Conservation (phyloP, 768 basidiomycete species). For the Arthromyces matolae region DNA sequence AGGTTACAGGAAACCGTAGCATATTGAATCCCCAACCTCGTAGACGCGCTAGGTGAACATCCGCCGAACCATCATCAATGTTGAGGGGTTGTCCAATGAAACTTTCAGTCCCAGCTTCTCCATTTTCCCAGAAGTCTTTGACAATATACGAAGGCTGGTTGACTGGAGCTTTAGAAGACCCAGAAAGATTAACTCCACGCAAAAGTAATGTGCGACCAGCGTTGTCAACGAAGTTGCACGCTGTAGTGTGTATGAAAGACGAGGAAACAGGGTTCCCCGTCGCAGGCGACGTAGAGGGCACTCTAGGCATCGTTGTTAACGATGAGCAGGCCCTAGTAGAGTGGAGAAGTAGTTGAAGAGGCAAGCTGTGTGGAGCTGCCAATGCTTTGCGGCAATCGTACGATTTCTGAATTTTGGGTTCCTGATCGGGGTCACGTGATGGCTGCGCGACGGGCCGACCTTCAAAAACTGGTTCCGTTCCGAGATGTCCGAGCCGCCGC, state of each 20-base stretch:
- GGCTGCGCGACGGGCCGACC: background rate
- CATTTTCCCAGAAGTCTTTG: conserved; percentile 80
- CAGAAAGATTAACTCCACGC: conserved; percentile 93
- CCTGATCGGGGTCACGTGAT: conserved; percentile 9
- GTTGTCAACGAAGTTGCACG: conserved; percentile 70
- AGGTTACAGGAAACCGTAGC: conserved; percentile 81
- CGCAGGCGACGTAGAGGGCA: conserved; percentile 55
- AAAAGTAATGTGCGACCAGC: conserved; percentile 75
- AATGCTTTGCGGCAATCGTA: conserved; percentile 6
- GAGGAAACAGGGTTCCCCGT: conserved; percentile 46
- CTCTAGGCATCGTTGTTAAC: conserved; percentile 42
- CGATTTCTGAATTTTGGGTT: conserved; percentile 4
- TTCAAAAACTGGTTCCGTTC: no score
- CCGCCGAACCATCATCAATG: conserved; percentile 80
- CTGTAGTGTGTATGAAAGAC: conserved; percentile 61
- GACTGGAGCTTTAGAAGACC: conserved; percentile 81
- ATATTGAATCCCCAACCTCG: conserved; percentile 93
- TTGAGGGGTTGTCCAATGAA: conserved; percentile 80
- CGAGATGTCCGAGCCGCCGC: no score
- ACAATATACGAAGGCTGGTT: conserved; percentile 63
- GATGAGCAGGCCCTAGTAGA: conserved; percentile 5
- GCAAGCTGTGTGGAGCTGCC: background rate
- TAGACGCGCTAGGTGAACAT: conserved; percentile 82
- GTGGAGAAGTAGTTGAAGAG: background rate
- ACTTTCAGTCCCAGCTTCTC: conserved; percentile 61